A percentile compares a stretch with the other conserved stretches of the same genome.
Evolutionary conservation across 768 basidiomycete genomes (phyloP).

Genomic region (Termitomyces heimii): DNA sequence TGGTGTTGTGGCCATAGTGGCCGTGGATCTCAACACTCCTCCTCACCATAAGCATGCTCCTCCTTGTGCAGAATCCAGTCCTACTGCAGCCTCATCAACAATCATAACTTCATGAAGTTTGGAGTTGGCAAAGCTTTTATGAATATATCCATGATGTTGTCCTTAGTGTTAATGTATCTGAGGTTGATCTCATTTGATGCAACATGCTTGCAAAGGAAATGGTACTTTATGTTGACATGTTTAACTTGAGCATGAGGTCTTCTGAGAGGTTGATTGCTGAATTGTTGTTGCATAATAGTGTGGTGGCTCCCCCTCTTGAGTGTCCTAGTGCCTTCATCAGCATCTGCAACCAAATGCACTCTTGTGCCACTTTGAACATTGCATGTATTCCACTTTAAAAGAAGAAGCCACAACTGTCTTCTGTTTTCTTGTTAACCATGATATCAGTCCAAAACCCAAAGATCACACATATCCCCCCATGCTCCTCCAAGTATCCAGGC

Average conservation of each 20-base stretch:
- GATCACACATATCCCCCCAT: neutral
- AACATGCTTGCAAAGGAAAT: too few relatives aligned
- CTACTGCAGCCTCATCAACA: neutral
- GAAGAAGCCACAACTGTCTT: neutral
- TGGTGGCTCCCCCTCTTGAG: neutral
- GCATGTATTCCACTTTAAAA: neutral
- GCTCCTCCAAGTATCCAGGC: neutral
- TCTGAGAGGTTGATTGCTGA: too few relatives aligned
- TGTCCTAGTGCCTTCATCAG: neutral
- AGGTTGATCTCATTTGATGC: too few relatives aligned
- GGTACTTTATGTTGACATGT: too few relatives aligned
- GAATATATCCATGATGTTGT: too few relatives aligned
- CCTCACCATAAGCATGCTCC: neutral
- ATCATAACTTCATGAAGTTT: neutral
- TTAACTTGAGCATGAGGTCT: too few relatives aligned
- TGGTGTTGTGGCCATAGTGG: too few relatives aligned
- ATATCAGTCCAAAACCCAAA: neutral
- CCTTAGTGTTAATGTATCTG: neutral
- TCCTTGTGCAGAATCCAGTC: neutral
- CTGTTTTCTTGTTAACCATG: neutral
- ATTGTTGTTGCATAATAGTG: too few relatives aligned
- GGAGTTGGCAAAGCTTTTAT: neutral
- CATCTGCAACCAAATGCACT: too few relatives aligned
- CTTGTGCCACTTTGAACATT: neutral
- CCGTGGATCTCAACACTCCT: too few relatives aligned